A percentile compares a stretch with the other conserved stretches of the same genome.
Evolutionary conservation across 192 early-diverging fungal genomes (phyloP).

Genomic region (Phycomyces blakesleeanus): DNA sequence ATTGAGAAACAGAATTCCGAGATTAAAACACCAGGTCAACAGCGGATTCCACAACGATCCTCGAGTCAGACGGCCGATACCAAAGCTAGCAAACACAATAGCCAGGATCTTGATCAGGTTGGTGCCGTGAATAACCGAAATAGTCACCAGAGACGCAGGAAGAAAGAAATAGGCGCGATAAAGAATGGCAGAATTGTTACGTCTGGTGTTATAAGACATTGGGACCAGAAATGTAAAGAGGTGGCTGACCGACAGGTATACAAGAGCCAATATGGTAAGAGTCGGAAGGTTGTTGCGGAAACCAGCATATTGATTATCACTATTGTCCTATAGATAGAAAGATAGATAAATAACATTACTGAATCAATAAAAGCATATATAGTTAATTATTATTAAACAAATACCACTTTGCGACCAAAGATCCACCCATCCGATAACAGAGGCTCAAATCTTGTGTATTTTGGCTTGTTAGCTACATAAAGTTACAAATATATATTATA

Average conservation of each 20-base stretch:
- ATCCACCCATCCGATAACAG: constrained; percentile 67
- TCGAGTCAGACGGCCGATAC: constrained; percentile 50
- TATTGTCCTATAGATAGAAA: constrained; percentile 55
- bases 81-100: constrained; percentile 64
- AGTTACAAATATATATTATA: not conserved
- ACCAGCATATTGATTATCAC: constrained; percentile 63
- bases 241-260: constrained; percentile 49
- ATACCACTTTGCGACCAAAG: constrained; percentile 58
- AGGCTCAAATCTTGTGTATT: constrained; percentile 41
- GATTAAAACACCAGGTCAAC: constrained; percentile 78
- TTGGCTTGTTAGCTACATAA: constrained; percentile 34
- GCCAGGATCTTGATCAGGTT: constrained; percentile 73
- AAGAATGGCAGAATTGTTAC: constrained; percentile 17
- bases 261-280: constrained; percentile 42
- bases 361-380: not conserved
- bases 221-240: constrained; percentile 17
- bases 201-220: constrained; percentile 6
- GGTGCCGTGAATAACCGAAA: constrained; percentile 66
- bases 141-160: constrained; percentile 48
- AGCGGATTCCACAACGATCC: constrained; percentile 54
- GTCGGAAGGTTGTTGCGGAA: constrained; percentile 64
- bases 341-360: too few species aligned
- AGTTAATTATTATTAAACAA: not conserved
- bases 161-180: constrained; percentile 51
- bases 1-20: constrained; percentile 78